Evolutionary conservation across 768 basidiomycete species (phyloP).

Genomic region (Amanita rubescens): DNA sequence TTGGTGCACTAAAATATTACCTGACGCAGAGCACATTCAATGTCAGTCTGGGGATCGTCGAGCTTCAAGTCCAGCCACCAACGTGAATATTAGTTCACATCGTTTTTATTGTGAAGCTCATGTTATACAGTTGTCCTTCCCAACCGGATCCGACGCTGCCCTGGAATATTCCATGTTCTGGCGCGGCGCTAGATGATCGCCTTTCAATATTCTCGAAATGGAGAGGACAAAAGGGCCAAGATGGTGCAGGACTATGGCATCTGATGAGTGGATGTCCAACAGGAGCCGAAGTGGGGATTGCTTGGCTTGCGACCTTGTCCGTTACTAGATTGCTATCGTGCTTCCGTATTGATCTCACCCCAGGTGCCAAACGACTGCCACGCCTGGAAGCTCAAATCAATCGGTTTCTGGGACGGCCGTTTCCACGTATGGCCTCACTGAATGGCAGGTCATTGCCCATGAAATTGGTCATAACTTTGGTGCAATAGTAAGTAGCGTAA

Average conservation of each 20-base stretch:
- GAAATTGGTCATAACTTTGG: constrained; percentile 88
- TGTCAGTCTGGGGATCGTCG: constrained; percentile 75
- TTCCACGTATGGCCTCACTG: constrained; percentile 65
- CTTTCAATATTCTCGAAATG: constrained; percentile 77
- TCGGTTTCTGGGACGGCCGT: constrained; percentile 78
- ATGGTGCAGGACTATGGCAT: constrained; percentile 81
- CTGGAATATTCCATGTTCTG: constrained; percentile 73
- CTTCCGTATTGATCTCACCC: constrained; percentile 4
- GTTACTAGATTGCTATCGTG: constrained; percentile 14
- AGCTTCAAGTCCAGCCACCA: constrained; percentile 63
- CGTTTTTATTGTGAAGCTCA: background rate
- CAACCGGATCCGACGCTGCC: constrained; percentile 41
- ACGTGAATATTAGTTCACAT: constrained; percentile 26
- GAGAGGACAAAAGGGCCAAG: constrained; percentile 67
- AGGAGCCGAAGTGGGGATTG: constrained; percentile 80
- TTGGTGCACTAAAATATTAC: constrained; percentile 1
- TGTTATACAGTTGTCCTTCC: constrained; percentile 48
- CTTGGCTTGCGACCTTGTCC: constrained; percentile 78
- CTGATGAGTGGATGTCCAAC: constrained; percentile 80
- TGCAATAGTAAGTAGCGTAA: constrained; percentile 58
- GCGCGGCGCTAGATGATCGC: constrained; percentile 53
- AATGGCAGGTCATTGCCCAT: constrained; percentile 80
- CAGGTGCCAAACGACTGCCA: constrained; percentile 50
- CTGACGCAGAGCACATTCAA: constrained; percentile 62
- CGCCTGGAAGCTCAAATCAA: constrained; percentile 29